These are phyloP conservation scores for Zoysia japonica DNA, from an alignment of 176 grass and related monocot species.

Conservation along the genomic window DNA sequence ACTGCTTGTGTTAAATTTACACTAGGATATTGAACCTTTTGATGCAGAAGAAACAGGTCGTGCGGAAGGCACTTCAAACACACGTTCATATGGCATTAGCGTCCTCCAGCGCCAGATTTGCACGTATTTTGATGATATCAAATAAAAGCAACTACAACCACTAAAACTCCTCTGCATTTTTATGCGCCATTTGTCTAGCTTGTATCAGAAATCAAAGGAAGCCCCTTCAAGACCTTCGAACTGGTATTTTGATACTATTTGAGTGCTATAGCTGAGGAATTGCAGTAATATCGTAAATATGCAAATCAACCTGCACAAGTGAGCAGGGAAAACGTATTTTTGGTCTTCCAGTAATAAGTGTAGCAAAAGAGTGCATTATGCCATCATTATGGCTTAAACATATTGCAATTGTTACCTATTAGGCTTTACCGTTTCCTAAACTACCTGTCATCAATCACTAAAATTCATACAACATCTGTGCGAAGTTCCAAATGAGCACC, in stretches of 20 bases:
- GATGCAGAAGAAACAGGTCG: not conserved
- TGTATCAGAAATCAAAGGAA: not conserved
- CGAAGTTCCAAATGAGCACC: no score
- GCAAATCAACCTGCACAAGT: not conserved
- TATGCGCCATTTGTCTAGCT: not conserved
- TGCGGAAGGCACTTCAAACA: not conserved
- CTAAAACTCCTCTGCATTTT: not conserved
- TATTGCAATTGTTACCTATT: no score
- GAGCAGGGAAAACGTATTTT: no score
- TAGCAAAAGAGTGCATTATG: not conserved
- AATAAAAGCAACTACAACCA: not conserved
- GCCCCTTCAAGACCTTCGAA: not conserved
- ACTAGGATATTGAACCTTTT: not conserved
- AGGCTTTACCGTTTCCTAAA: not conserved
- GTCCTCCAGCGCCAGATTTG: not conserved
- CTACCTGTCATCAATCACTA: not conserved
- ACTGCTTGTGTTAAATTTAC: not conserved
- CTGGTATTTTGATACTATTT: not conserved
- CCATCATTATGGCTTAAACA: not conserved
- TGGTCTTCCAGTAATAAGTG: not conserved
- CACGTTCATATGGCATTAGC: not conserved
- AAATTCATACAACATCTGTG: not conserved
- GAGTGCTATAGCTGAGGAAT: no score
- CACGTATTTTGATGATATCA: not conserved
- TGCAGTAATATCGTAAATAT: not conserved